Conservation (phyloP, 2,329 filamentous ascomycete genomes). For the Harringtonia aguacate region DNA sequence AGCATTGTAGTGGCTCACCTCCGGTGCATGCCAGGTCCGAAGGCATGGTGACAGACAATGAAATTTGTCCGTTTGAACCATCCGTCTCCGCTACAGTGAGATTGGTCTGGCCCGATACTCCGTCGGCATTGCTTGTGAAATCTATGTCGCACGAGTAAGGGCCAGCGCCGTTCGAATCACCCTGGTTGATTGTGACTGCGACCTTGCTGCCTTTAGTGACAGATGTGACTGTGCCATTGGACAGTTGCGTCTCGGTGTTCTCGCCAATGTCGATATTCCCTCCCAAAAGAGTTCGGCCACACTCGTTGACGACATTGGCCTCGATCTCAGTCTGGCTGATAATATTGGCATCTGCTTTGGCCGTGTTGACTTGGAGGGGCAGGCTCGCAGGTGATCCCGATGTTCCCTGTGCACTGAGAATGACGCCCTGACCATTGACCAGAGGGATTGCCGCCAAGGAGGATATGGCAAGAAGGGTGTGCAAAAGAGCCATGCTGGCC, state of each 20-base stretch:
- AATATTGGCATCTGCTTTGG: conserved; percentile 45
- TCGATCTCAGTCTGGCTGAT: conserved; percentile 44
- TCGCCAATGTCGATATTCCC: conserved; percentile 53
- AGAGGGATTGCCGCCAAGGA: conserved; percentile 3
- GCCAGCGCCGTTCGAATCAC: conserved; percentile 39
- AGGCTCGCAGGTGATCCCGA: conserved; percentile 1
- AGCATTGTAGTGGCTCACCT: conserved; percentile 23
- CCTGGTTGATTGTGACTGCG: conserved; percentile 37
- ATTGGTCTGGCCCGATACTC: conserved; percentile 30
- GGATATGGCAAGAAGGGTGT: conserved; percentile 2
- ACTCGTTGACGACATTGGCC: conserved; percentile 42
- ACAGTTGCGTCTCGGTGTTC: conserved; percentile 39
- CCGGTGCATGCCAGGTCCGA: conserved; percentile 35
- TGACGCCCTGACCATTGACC: conserved; percentile 6
- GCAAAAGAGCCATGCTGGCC: neutral
- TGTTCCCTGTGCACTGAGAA: conserved; percentile 7
- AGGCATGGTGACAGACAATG: conserved; percentile 43
- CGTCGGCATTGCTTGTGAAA: conserved; percentile 31
- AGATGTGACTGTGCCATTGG: conserved; percentile 33
- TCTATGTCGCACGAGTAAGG: conserved; percentile 45
- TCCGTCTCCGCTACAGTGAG: conserved; percentile 30
- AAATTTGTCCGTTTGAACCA: conserved; percentile 30
- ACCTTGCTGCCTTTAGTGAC: conserved; percentile 34
- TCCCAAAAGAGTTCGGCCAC: conserved; percentile 46
- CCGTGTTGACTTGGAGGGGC: conserved; percentile 36